Percentiles rank a stretch among this genome's conserved stretches.
phyloP scores from a whole-genome alignment of 345 rosid genomes.

The Melastoma malabathricum region DNA sequence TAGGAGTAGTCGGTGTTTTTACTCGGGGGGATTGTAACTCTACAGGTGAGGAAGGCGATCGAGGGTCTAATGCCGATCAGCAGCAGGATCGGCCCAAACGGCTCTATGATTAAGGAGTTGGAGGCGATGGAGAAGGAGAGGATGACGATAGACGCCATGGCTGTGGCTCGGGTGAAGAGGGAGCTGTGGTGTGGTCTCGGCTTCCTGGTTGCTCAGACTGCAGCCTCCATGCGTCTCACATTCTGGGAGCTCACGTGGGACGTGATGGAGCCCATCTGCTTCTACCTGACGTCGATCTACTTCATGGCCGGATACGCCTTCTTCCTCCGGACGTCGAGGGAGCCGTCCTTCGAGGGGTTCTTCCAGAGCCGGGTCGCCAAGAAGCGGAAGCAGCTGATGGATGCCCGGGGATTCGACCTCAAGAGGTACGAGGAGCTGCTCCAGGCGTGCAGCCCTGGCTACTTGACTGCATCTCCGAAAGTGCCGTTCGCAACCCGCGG shows the following conservation, averaged over 20 bases:
- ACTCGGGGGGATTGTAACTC: not conserved
- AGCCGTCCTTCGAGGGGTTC: constrained; percentile 77
- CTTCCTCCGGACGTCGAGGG: constrained; percentile 68
- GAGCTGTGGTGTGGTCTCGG: constrained; percentile 72
- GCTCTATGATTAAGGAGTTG: constrained; percentile 51
- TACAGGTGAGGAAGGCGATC: constrained; percentile 60
- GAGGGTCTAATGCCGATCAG: constrained; percentile 48
- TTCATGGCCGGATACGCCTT: constrained; percentile 50
- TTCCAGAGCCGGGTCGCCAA: constrained; percentile 43
- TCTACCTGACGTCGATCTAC: constrained; percentile 59
- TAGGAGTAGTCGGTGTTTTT: not conserved
- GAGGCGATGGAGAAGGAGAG: constrained; percentile 46
- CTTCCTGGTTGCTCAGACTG: constrained; percentile 41
- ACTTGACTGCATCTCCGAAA: no score
- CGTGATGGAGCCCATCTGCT: constrained; percentile 95
- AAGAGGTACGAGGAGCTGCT: no score
- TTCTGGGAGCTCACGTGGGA: constrained; percentile 96
- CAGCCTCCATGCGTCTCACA: constrained; percentile 85
- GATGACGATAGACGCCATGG: constrained; percentile 43
- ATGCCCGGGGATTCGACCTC: constrained; percentile 17
- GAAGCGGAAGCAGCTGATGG: constrained; percentile 59
- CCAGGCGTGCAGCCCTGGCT: no score
- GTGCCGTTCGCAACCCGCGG: no score
- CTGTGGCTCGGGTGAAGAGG: constrained; percentile 34
- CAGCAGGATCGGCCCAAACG: constrained; percentile 24